Evolutionary conservation across 352 stramenopile species (phyloP).

Genomic region (Elongisporangium prolatum): DNA sequence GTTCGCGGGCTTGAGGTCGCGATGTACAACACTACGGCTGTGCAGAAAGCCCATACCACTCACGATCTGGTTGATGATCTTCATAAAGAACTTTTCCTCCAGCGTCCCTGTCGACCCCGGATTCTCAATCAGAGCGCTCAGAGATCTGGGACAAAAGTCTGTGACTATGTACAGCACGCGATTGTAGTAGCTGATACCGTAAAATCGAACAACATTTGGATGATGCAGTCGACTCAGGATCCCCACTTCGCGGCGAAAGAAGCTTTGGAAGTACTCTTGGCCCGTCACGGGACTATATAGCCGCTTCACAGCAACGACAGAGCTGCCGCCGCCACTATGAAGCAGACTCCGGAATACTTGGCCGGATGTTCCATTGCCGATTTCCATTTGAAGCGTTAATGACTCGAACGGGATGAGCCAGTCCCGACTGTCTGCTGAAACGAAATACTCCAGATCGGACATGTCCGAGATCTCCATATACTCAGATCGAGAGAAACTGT

Average conservation of each 20-base stretch:
- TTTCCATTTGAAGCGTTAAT: slow-evolving; percentile 78
- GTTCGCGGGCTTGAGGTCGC: slow-evolving; percentile 93
- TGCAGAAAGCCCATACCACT: slow-evolving; percentile 89
- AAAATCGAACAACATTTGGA: slow-evolving; percentile 87
- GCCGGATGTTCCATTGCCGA: slow-evolving; percentile 85
- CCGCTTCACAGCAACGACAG: slow-evolving; percentile 84
- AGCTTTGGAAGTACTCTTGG: slow-evolving; percentile 89
- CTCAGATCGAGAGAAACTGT: slow-evolving; percentile 75
- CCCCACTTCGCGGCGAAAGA: slow-evolving; percentile 85
- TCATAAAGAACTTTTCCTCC: slow-evolving; percentile 69
- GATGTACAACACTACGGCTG: slow-evolving; percentile 83
- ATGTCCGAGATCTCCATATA: slow-evolving; percentile 86
- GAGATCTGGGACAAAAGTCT: slow-evolving; percentile 82
- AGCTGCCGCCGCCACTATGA: slow-evolving; percentile 76
- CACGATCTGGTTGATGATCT: slow-evolving; percentile 87
- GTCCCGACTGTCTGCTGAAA: slow-evolving; percentile 82
- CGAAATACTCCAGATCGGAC: slow-evolving; percentile 84
- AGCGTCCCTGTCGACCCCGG: slow-evolving; percentile 57
- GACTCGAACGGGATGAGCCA: slow-evolving; percentile 90
- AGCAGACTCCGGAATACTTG: slow-evolving; percentile 87
- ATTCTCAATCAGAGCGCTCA: slow-evolving; percentile 84
- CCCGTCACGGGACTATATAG: slow-evolving; percentile 84
- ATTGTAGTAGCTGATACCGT: slow-evolving; percentile 89
- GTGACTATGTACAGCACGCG: slow-evolving; percentile 89
- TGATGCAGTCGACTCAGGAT: slow-evolving; percentile 86